A percentile compares a stretch with the other conserved stretches of the same genome.
phyloP scores from a whole-genome alignment of 2,329 filamentous ascomycete species.

The Penicillium frequentans region DNA sequence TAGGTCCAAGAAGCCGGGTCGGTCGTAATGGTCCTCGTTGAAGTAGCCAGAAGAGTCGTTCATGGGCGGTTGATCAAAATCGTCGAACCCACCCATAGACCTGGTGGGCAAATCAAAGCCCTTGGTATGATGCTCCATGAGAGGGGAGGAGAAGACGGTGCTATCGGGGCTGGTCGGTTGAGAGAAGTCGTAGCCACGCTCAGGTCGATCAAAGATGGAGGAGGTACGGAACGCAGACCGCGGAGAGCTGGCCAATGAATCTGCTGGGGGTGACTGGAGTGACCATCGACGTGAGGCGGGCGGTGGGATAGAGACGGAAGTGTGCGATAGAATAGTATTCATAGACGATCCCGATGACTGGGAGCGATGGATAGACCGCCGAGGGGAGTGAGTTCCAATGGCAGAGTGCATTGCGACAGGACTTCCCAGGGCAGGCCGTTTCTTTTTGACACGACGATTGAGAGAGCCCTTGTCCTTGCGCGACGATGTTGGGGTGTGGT shows the following conservation, averaged over 20 bases:
- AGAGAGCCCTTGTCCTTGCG: constrained; percentile 54
- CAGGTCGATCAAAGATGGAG: constrained; percentile 74
- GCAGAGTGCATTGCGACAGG: constrained; percentile 48
- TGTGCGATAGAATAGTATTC: constrained; percentile 64
- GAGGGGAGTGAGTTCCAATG: constrained; percentile 25
- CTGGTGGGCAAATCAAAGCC: constrained; percentile 59
- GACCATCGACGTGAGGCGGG: constrained; percentile 39
- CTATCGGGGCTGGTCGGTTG: constrained; percentile 81
- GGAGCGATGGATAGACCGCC: constrained; percentile 36
- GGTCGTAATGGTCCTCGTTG: constrained; percentile 21
- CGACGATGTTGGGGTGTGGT: constrained; percentile 64
- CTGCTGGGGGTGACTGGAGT: constrained; percentile 43
- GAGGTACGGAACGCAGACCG: constrained; percentile 69
- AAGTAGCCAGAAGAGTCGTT: constrained; percentile 11
- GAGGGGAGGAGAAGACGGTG: constrained; percentile 62
- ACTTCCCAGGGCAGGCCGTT: constrained; percentile 62
- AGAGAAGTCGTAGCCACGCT: constrained; percentile 65
- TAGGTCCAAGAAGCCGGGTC: constrained; percentile 10
- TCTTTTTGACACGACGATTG: constrained; percentile 67
- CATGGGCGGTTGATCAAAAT: constrained; percentile 7
- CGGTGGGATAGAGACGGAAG: constrained; percentile 58
- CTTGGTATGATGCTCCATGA: constrained; percentile 64
- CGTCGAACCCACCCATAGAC: constrained; percentile 20
- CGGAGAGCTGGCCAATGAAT: constrained; percentile 79
- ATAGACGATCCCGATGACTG: constrained; percentile 47